phyloP scores from a whole-genome alignment of 768 basidiomycete species.

The Pisolithus tinctorius region DNA sequence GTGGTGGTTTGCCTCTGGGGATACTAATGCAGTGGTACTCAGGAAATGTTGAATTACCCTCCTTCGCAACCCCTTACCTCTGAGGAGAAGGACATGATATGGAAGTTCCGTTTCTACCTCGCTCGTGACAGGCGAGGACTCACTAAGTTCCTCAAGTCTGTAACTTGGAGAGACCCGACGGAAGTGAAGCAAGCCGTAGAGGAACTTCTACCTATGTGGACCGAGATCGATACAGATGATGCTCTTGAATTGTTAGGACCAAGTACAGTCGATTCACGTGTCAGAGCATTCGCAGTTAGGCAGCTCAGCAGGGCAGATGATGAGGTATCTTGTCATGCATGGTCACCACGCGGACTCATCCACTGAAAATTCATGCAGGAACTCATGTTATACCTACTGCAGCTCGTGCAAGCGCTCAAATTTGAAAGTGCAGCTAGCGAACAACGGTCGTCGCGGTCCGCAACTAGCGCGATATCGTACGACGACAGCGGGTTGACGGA shows the following conservation, averaged over 20 bases:
- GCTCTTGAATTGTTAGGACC: slow-evolving; percentile 93
- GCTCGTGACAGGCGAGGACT: slow-evolving; percentile 86
- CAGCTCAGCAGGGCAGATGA: slow-evolving; percentile 90
- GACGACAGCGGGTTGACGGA: slow-evolving; percentile 92
- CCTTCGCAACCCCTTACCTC: slow-evolving; percentile 82
- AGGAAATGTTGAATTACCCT: slow-evolving; percentile 89
- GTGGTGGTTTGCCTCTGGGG: background rate
- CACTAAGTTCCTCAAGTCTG: slow-evolving; percentile 96
- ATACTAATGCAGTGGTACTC: background rate
- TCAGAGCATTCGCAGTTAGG: slow-evolving; percentile 89
- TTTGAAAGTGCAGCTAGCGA: slow-evolving; percentile 84
- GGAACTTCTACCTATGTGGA: slow-evolving; percentile 92
- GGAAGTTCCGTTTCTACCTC: slow-evolving; percentile 99
- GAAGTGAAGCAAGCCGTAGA: slow-evolving; percentile 99
- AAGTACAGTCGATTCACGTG: slow-evolving; percentile 81
- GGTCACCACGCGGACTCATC: background rate
- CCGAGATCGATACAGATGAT: slow-evolving; percentile 94
- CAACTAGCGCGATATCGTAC: slow-evolving; percentile 71
- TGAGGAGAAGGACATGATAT: slow-evolving; percentile 93
- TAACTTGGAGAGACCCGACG: slow-evolving; percentile 93
- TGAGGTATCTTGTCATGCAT: slow-evolving; percentile 51
- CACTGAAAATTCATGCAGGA: slow-evolving; percentile 50
- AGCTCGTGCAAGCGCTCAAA: slow-evolving; percentile 96
- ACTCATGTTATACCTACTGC: slow-evolving; percentile 83
- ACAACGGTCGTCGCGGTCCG: slow-evolving; percentile 67